Evolutionary conservation across 257 asterid species (phyloP).

Genomic region (Scutellaria barbata): DNA sequence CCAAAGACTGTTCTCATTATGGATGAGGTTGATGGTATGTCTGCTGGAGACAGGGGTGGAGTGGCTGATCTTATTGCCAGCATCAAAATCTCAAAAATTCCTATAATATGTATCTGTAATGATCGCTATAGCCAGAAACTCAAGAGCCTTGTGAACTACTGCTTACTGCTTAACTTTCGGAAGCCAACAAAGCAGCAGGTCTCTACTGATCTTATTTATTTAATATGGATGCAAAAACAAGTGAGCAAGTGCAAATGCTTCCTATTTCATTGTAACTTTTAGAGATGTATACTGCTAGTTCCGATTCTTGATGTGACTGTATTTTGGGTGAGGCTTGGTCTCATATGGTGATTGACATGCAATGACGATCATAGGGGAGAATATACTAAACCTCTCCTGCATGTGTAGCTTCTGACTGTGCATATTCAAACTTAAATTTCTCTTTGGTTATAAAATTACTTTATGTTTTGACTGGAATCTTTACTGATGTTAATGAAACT

Average conservation of each 20-base stretch:
- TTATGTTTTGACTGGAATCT: background rate
- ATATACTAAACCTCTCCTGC: constrained; percentile 5
- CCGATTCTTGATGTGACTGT: constrained; percentile 23
- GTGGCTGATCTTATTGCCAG: constrained; percentile 98
- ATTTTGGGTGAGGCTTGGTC: constrained; percentile 17
- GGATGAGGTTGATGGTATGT: constrained; percentile 99
- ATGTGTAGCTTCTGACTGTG: background rate
- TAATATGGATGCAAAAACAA: constrained; percentile 26
- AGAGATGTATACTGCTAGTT: constrained; percentile 20
- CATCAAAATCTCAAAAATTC: constrained; percentile 87
- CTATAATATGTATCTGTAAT: constrained; percentile 96
- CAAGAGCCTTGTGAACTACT: constrained; percentile 92
- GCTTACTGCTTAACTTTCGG: constrained; percentile 80
- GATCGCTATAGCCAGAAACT: constrained; percentile 98
- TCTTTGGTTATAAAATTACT: background rate
- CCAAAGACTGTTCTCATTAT: constrained; percentile 85
- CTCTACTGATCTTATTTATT: constrained; percentile 23
- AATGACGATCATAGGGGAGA: constrained; percentile 4
- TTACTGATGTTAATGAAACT: constrained; percentile 9
- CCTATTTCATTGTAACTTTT: constrained; percentile 7
- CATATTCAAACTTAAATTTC: background rate
- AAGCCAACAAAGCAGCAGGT: constrained; percentile 99
- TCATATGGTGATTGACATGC: constrained; percentile 3
- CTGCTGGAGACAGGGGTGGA: constrained; percentile 99
- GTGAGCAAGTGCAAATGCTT: constrained; percentile 11